phyloP scores from a whole-genome alignment of 2,329 filamentous ascomycete genomes.

The Coniochaeta pulveracea region DNA sequence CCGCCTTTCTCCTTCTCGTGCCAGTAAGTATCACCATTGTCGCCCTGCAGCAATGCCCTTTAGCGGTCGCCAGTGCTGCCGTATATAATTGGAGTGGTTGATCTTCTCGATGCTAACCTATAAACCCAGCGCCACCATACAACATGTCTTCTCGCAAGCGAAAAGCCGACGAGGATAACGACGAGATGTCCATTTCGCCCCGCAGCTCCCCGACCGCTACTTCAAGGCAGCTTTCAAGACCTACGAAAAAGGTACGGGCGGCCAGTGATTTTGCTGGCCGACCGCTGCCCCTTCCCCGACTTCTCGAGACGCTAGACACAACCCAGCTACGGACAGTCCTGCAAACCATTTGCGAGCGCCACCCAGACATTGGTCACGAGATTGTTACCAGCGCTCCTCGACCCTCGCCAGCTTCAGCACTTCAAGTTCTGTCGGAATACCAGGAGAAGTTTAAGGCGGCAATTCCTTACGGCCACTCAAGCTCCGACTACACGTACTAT shows the following conservation, averaged over 20 bases:
- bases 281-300: conserved; percentile 47
- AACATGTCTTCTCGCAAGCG: conserved; percentile 59
- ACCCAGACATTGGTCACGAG: conserved; percentile 76
- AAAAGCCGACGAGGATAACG: conserved; percentile 75
- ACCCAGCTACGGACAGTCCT: conserved; percentile 75
- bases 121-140: conserved; percentile 33
- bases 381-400: conserved; percentile 74
- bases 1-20: conserved; percentile 42
- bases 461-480: conserved; percentile 76
- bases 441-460: conserved; percentile 65
- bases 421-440: conserved; percentile 74
- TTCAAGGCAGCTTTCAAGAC: conserved; percentile 54
- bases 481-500: conserved; percentile 90
- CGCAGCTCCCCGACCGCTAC: conserved; percentile 68
- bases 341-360: conserved; percentile 83
- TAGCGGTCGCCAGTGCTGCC: no score
- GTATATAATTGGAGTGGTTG: neutral
- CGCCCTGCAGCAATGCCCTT: no score
- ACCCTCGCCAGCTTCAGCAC: conserved; percentile 71
- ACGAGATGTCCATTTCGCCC: conserved; percentile 88
- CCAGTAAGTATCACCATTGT: conserved; percentile 33
- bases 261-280: conserved; percentile 54
- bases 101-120: conserved; percentile 8
- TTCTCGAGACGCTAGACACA: conserved; percentile 89
- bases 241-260: conserved; percentile 48